A percentile compares a stretch with the other conserved stretches of the same genome.
Conservation (phyloP, 768 basidiomycete species). For the Tylopilus cervinicoccineus region DNA sequence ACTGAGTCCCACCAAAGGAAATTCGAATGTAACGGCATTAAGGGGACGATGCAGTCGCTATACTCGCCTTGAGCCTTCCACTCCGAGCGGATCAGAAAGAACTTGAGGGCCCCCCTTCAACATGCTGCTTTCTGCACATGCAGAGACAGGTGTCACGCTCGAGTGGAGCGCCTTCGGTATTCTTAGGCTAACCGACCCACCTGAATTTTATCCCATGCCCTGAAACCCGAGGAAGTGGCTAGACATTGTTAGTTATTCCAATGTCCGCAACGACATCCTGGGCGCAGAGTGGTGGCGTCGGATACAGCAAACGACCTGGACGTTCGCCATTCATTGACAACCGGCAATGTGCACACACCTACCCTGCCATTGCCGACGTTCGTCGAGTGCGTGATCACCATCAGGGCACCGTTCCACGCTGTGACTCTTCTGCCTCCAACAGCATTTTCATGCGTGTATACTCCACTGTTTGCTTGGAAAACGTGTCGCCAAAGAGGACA, state of each 20-base stretch:
- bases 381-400: neutral
- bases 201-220: neutral
- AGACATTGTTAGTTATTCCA: conserved; percentile 3
- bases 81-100: neutral
- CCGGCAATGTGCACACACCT: conserved; percentile 3
- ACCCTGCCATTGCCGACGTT: neutral
- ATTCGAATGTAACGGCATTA: conserved; percentile 2
- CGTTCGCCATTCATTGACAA: conserved; percentile 6
- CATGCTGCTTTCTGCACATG: neutral
- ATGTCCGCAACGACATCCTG: conserved; percentile 5
- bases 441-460: conserved; percentile 52
- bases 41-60: neutral
- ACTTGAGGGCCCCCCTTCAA: neutral
- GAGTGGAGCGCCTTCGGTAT: conserved; percentile 2
- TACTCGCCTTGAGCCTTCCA: neutral
- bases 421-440: conserved; percentile 8
- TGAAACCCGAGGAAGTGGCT: conserved; percentile 5
- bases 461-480: conserved; percentile 52
- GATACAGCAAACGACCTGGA: conserved; percentile 7
- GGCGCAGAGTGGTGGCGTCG: conserved; percentile 16
- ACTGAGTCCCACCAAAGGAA: conserved; percentile 1
- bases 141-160: neutral
- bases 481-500: conserved; percentile 43
- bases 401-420: neutral
- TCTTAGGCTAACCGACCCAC: neutral